phyloP scores from a whole-genome alignment of 371 early-diverging fungal genomes.

The Rhizopus sp. region DNA sequence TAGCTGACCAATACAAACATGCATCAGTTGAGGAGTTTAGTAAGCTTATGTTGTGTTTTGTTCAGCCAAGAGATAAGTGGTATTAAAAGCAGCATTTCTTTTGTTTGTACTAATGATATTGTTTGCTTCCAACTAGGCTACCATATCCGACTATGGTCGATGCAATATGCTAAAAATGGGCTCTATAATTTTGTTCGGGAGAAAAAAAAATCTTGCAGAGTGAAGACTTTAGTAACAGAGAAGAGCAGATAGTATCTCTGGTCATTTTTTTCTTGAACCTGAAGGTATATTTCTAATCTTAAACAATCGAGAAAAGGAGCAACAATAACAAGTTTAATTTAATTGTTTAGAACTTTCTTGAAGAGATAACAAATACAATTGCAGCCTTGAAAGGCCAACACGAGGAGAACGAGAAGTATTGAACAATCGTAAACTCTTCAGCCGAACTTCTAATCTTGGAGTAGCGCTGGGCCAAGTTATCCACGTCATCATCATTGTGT shows the following conservation, averaged over 20 bases:
- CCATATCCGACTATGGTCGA: constrained; percentile 4
- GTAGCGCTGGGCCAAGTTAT: too few relatives aligned
- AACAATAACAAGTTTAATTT: constrained; percentile 16
- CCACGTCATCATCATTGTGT: too few relatives aligned
- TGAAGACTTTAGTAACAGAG: constrained; percentile 13
- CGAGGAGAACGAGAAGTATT: constrained; percentile 13
- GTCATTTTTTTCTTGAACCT: constrained; percentile 16
- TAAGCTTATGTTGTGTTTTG: neutral
- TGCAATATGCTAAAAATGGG: constrained; percentile 1
- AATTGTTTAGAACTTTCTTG: constrained; percentile 12
- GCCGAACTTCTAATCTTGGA: too few relatives aligned
- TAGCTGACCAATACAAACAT: constrained; percentile 4
- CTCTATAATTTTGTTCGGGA: constrained; percentile 8
- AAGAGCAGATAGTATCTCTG: constrained; percentile 1
- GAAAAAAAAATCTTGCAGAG: constrained; percentile 7
- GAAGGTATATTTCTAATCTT: constrained; percentile 22
- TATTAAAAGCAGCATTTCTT: constrained; percentile 5
- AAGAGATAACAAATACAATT: constrained; percentile 15
- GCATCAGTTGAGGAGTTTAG: constrained; percentile 1
- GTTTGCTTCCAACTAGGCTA: constrained; percentile 4
- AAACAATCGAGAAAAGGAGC: constrained; percentile 14
- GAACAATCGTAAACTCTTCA: too few relatives aligned
- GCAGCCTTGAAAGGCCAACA: constrained; percentile 18
- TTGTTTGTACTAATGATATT: constrained; percentile 10
- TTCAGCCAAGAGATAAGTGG: neutral